These are phyloP conservation scores for Capsicum baccatum DNA, from an alignment of 257 asterid genomes.

Conservation along the genomic window DNA sequence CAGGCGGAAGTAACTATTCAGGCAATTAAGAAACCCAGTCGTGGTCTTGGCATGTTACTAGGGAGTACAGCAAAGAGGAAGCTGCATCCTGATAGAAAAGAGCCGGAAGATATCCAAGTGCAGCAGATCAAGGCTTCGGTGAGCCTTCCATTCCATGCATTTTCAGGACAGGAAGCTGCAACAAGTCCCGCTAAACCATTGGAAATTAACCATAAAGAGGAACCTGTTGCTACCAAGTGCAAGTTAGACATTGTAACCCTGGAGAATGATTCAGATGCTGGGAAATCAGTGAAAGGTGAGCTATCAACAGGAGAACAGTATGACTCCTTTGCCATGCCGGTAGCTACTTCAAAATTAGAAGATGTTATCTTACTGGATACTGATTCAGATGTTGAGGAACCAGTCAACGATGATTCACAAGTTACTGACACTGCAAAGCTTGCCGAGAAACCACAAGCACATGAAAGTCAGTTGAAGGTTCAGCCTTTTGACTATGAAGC, in stretches of 20 bases:
- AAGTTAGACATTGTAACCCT: conserved; percentile 50
- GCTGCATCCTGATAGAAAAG: conserved; percentile 61
- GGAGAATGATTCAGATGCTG: conserved; percentile 57
- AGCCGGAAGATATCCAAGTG: conserved; percentile 61
- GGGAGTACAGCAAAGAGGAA: conserved; percentile 79
- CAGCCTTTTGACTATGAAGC: conserved; percentile 79
- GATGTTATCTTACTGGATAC: conserved; percentile 61
- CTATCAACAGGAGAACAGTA: conserved; percentile 27
- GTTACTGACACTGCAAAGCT: conserved; percentile 31
- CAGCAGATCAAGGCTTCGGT: conserved; percentile 81
- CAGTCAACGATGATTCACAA: conserved; percentile 37
- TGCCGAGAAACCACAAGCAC: conserved; percentile 44
- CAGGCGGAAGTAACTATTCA: conserved; percentile 75
- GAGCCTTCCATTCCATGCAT: conserved; percentile 74
- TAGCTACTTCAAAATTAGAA: conserved; percentile 46
- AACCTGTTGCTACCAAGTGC: conserved; percentile 38
- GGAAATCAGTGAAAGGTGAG: conserved; percentile 41
- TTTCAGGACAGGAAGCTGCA: conserved; percentile 45
- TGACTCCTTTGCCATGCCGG: conserved; percentile 17
- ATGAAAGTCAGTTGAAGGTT: conserved; percentile 41
- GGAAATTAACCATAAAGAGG: conserved; percentile 25
- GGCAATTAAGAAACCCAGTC: conserved; percentile 75
- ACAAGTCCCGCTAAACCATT: conserved; percentile 25
- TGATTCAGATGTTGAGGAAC: conserved; percentile 57
- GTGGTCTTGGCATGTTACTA: conserved; percentile 82